Percentiles rank a stretch among this genome's conserved stretches.
phyloP scores from a whole-genome alignment of 441 rosid genomes.

The California macrophylla region DNA sequence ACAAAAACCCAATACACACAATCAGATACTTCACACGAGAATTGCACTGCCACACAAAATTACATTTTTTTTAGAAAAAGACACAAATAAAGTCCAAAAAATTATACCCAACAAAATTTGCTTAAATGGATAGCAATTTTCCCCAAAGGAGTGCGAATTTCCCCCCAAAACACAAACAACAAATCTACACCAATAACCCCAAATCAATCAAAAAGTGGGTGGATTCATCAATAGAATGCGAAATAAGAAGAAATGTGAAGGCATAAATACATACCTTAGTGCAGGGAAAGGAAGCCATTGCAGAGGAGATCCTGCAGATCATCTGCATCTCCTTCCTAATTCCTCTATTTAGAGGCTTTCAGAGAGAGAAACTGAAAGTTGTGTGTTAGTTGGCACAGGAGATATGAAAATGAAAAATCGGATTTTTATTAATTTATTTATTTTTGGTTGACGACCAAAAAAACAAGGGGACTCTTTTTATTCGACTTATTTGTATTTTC shows the following conservation, averaged over 20 bases:
- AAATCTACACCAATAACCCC: background rate
- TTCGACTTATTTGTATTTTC: background rate
- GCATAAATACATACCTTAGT: slow-evolving; percentile 39
- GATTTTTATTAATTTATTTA: background rate
- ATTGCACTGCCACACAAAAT: background rate
- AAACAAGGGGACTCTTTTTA: background rate
- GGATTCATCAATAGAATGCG: background rate
- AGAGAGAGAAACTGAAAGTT: slow-evolving; percentile 12
- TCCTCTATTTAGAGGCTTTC: slow-evolving; percentile 1
- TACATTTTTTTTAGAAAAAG: background rate
- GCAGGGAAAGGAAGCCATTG: slow-evolving; percentile 64
- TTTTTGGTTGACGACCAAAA: background rate
- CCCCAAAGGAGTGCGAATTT: background rate
- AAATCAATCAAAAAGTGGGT: background rate
- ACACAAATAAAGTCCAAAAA: background rate
- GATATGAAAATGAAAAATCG: background rate
- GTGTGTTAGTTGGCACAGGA: background rate
- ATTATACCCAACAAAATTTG: background rate
- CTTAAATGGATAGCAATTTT: background rate
- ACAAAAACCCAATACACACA: background rate
- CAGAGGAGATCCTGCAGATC: slow-evolving; percentile 65
- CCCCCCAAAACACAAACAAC: background rate
- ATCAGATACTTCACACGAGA: background rate
- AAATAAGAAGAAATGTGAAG: background rate
- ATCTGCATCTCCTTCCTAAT: slow-evolving; percentile 35